These are phyloP conservation scores for Botryotinia globosa DNA, from an alignment of 2,329 filamentous ascomycete species.

Conservation along the genomic window DNA sequence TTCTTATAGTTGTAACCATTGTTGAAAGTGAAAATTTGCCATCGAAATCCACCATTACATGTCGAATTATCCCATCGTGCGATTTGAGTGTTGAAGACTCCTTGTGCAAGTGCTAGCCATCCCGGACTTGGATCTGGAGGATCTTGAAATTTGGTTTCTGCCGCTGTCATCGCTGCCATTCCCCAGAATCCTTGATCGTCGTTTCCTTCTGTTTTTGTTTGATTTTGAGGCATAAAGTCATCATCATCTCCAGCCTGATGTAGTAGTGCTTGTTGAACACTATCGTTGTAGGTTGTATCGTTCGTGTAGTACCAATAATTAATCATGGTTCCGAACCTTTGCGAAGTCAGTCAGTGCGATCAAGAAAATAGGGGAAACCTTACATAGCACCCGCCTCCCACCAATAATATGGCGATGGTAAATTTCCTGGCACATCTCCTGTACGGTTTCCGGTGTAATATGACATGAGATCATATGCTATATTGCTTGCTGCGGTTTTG, in stretches of 20 bases:
- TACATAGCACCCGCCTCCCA: slow-evolving; percentile 50
- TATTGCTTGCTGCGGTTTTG: slow-evolving; percentile 32
- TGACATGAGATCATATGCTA: slow-evolving; percentile 48
- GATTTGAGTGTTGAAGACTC: slow-evolving; percentile 75
- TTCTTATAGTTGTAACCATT: slow-evolving; percentile 78
- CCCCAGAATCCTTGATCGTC: slow-evolving; percentile 65
- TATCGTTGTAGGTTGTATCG: slow-evolving; percentile 56
- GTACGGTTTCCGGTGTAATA: slow-evolving; percentile 49
- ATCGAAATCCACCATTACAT: slow-evolving; percentile 71
- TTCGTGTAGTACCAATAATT: slow-evolving; percentile 83
- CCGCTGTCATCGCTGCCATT: slow-evolving; percentile 65
- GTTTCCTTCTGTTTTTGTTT: slow-evolving; percentile 58
- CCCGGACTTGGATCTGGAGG: slow-evolving; percentile 53
- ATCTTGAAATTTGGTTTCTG: slow-evolving; percentile 61
- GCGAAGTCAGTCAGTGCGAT: neutral
- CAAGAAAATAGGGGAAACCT: slow-evolving; percentile 35
- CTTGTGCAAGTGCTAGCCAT: slow-evolving; percentile 70
- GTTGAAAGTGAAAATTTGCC: slow-evolving; percentile 81
- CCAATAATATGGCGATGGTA: slow-evolving; percentile 41
- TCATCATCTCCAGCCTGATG: slow-evolving; percentile 68
- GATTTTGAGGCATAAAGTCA: slow-evolving; percentile 73
- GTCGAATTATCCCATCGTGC: slow-evolving; percentile 62
- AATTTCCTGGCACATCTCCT: slow-evolving; percentile 47
- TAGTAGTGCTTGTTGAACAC: slow-evolving; percentile 63
- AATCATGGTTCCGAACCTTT: slow-evolving; percentile 55